These are phyloP conservation scores for Eleusine indica DNA, from an alignment of 176 grass and related monocot genomes.

Conservation along the genomic window DNA sequence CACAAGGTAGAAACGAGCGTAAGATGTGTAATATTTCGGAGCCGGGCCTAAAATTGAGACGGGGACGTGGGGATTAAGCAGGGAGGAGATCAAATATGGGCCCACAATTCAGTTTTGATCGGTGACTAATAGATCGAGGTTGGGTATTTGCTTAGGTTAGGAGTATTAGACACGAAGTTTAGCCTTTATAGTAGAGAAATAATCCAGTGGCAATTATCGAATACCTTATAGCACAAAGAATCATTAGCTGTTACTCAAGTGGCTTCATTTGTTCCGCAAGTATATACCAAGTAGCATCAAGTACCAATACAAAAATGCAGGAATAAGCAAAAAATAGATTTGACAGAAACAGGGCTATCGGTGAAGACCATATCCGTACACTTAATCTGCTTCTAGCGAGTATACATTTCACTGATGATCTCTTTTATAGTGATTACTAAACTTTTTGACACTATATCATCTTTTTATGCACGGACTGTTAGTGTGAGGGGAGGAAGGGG, in stretches of 20 bases:
- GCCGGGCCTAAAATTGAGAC: no score
- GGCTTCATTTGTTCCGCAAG: constrained; percentile 83
- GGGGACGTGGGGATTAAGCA: no score
- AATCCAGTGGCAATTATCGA: background rate
- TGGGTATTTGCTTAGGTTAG: no score
- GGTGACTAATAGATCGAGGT: no score
- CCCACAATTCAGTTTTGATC: no score
- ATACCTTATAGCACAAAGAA: background rate
- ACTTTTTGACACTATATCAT: background rate
- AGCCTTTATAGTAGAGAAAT: background rate
- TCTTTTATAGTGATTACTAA: background rate
- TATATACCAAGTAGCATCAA: constrained; percentile 99
- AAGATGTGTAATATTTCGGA: no score
- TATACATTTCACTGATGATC: background rate
- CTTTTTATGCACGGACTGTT: no score
- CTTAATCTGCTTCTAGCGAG: background rate
- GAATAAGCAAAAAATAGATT: background rate
- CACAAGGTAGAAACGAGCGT: no score
- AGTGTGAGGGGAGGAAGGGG: no score
- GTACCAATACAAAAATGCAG: constrained; percentile 52
- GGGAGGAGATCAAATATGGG: no score
- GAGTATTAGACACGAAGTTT: no score
- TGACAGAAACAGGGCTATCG: background rate
- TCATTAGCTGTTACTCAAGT: constrained; percentile 82
- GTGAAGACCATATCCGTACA: background rate